Percentiles rank a stretch among this genome's conserved stretches.
These are phyloP conservation scores for Sarcomyxa edulis DNA, from an alignment of 768 basidiomycete species.

Conservation along the genomic window DNA sequence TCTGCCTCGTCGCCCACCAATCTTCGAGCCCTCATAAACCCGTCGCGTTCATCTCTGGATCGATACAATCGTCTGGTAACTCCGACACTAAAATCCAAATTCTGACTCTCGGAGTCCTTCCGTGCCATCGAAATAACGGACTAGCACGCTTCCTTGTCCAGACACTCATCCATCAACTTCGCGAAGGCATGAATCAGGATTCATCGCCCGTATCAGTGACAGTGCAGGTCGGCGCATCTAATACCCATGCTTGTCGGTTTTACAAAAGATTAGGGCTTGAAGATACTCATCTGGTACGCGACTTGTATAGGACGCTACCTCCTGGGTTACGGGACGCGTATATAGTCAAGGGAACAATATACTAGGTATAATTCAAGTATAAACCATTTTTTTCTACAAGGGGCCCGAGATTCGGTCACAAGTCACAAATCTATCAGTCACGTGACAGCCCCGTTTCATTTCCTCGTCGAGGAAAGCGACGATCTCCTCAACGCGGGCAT, in stretches of 20 bases:
- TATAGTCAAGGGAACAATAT: constrained; percentile 30
- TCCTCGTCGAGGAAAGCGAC: no score
- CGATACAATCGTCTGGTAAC: constrained; percentile 18
- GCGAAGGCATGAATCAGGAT: no score
- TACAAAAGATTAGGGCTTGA: constrained; percentile 40
- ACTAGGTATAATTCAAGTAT: no score
- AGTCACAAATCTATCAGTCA: no score
- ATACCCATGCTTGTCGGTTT: constrained; percentile 33
- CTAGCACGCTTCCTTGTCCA: constrained; percentile 38
- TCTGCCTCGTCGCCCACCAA: constrained; percentile 36
- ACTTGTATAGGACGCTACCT: constrained; percentile 31
- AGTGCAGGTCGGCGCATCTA: constrained; percentile 41
- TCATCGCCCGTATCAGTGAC: no score
- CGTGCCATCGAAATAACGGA: constrained; percentile 35
- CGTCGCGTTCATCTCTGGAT: constrained; percentile 41
- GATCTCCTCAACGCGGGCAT: no score
- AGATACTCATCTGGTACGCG: constrained; percentile 24
- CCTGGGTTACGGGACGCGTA: constrained; percentile 37
- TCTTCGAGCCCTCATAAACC: constrained; percentile 20
- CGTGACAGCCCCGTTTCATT: no score
- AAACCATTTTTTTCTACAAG: no score
- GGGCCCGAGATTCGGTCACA: no score
- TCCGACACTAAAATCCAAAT: constrained; percentile 35
- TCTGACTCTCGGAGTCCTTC: constrained; percentile 47
- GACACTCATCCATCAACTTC: constrained; percentile 23